A percentile compares a stretch with the other conserved stretches of the same genome.
phyloP scores from a whole-genome alignment of 331 rosid species.

The Phaseolus coccineus region DNA sequence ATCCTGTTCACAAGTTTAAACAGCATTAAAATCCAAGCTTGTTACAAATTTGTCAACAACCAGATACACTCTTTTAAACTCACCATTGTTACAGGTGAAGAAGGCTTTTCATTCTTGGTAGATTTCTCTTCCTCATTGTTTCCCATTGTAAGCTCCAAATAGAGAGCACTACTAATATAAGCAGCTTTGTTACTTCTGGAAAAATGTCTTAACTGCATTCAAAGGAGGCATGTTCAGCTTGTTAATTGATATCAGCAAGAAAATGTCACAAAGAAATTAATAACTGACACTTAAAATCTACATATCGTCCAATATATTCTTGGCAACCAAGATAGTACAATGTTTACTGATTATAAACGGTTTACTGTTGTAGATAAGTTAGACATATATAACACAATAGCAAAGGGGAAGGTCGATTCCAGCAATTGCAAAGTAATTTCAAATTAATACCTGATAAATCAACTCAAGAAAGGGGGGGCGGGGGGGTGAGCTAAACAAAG shows the following conservation, averaged over 20 bases:
- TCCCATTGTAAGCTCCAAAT: constrained; percentile 61
- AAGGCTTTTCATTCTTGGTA: constrained; percentile 64
- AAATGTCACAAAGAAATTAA: constrained; percentile 14
- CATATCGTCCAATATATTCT: constrained; percentile 12
- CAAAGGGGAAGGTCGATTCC: background rate
- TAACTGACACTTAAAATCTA: constrained; percentile 10
- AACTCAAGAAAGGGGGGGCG: background rate
- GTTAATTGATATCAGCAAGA: background rate
- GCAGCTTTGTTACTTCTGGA: constrained; percentile 25
- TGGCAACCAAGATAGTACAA: constrained; percentile 1
- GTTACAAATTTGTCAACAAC: background rate
- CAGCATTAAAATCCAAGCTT: constrained; percentile 13
- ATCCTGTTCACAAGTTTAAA: constrained; percentile 59
- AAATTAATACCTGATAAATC: background rate
- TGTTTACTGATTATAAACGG: background rate
- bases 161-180: background rate
- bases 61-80: constrained; percentile 38
- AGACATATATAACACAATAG: background rate
- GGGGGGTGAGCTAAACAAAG: background rate
- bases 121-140: constrained; percentile 72
- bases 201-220: constrained; percentile 31
- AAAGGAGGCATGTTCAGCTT: constrained; percentile 24
- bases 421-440: background rate
- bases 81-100: constrained; percentile 68
- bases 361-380: constrained; percentile 5